Conservation (phyloP, 352 stramenopile genomes). For the Pythium grandisporangium region DNA sequence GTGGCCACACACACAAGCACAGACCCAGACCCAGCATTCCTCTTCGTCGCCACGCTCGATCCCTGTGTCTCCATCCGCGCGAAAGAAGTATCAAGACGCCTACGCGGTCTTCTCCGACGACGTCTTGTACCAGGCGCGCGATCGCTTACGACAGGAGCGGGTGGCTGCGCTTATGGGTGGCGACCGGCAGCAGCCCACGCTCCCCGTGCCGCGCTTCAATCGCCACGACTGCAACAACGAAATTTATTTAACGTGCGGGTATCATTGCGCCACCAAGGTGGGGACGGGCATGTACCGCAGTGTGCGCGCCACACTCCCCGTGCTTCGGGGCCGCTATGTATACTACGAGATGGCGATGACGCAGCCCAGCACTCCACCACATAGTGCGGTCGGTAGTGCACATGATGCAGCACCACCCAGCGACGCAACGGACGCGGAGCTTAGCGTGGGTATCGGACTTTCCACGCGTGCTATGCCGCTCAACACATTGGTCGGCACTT, state of each 20-base stretch:
- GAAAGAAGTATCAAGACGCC: slow-evolving; percentile 61
- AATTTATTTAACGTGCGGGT: slow-evolving; percentile 77
- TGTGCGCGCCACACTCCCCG: slow-evolving; percentile 48
- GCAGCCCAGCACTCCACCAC: slow-evolving; percentile 3
- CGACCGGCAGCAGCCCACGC: too few species aligned
- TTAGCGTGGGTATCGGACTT: slow-evolving; percentile 73
- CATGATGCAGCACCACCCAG: too few species aligned
- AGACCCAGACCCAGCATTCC: slow-evolving; percentile 10
- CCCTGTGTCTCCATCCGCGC: slow-evolving; percentile 60
- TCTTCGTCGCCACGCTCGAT: slow-evolving; percentile 77
- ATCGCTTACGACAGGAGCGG: slow-evolving; percentile 65
- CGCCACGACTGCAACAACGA: slow-evolving; percentile 73
- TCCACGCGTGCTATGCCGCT: slow-evolving; percentile 67
- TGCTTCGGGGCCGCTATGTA: slow-evolving; percentile 59
- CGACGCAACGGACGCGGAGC: slow-evolving; percentile 35
- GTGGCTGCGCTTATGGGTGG: slow-evolving; percentile 59
- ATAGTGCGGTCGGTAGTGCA: too few species aligned
- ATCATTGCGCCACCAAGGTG: slow-evolving; percentile 76
- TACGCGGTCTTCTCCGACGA: slow-evolving; percentile 83
- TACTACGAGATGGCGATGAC: slow-evolving; percentile 70
- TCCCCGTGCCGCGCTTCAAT: slow-evolving; percentile 71
- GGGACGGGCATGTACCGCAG: slow-evolving; percentile 70
- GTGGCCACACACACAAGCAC: not conserved
- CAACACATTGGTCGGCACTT: slow-evolving; percentile 73
- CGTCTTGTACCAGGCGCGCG: slow-evolving; percentile 72